phyloP scores from a whole-genome alignment of 306 rosid genomes.

The Castanopsis chinensis region DNA sequence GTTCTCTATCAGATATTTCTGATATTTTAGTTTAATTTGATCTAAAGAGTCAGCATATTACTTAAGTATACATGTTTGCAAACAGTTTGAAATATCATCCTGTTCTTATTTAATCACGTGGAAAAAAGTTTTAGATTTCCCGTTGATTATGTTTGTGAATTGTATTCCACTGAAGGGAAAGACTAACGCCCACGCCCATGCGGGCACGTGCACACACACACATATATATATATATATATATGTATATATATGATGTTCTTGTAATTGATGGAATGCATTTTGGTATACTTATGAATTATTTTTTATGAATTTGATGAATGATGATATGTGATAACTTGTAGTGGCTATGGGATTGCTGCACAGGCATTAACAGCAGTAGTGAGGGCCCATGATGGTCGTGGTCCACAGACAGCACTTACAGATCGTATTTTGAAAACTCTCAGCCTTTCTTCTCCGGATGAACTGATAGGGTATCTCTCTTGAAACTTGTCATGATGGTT shows the following conservation, averaged over 20 bases:
- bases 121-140: background rate
- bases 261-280: background rate
- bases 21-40: background rate
- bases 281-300: background rate
- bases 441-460: conserved; percentile 77
- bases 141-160: background rate
- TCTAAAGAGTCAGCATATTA: background rate
- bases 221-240: background rate
- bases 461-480: conserved; percentile 75
- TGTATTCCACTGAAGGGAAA: background rate
- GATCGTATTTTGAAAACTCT: conserved; percentile 55
- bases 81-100: background rate
- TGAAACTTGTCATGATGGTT: conserved; percentile 7
- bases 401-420: conserved; percentile 65
- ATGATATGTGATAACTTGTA: conserved; percentile 43
- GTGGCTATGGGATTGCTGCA: conserved; percentile 95
- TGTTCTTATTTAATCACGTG: background rate
- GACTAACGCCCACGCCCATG: rapidly evolving
- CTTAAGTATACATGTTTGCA: background rate
- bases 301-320: conserved; percentile 17
- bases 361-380: conserved; percentile 83
- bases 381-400: conserved; percentile 89
- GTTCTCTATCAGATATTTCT: background rate
- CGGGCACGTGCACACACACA: too few relatives aligned
- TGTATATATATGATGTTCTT: background rate